Evolutionary conservation across 441 rosid genomes (phyloP), one percentile per base, ranked within the genome.

Genomic region (Jatropha multifida): DNA sequence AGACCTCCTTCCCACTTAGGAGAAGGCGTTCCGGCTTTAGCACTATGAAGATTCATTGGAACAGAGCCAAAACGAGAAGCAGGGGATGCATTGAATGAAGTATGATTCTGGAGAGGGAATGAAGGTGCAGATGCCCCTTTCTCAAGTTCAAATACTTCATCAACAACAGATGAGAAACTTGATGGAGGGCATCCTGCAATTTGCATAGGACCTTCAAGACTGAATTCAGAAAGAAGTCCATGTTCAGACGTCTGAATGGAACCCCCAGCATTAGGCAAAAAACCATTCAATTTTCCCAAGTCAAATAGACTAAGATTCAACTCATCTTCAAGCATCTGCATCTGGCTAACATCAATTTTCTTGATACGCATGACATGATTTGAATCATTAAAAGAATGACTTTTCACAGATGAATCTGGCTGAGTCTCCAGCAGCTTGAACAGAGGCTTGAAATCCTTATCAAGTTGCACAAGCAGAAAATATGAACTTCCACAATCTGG

Each of bases 131-230:
- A 76, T 58, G 84, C 77, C 79, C 88, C 92, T 81, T 88, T 94
- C 81, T 91, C 93, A 75, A 88, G 86, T 85, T 93, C 95, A 87
- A 96, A 96, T 71, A 96, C 92, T 80, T 94, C 97, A 88, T 94
- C 99, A 66, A 96, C 95, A 68, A 91, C 80, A 70, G 92, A 91
- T 65, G 98, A 85, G 79, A 96, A 96, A 84, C 92, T 88, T 64
- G 92, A 84, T n/a, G 88, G 74, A 37, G 90, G 85, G 81, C 80
- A 77, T 75, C 93, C 90, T 72, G 84, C 77, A 77, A 81, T 75
- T 78, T 86, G 93, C 80, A 82, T 59, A 70, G 88, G 82, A 81
- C 87, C 82, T 48, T 89, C 94, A 4, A 86, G 79, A 85, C 77
- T 71, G 61, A 89, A 76, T 73, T 86, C 92, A 81, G 93, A 84